phyloP scores from a whole-genome alignment of 2,329 filamentous ascomycete species.

The Colletotrichum sp. region DNA sequence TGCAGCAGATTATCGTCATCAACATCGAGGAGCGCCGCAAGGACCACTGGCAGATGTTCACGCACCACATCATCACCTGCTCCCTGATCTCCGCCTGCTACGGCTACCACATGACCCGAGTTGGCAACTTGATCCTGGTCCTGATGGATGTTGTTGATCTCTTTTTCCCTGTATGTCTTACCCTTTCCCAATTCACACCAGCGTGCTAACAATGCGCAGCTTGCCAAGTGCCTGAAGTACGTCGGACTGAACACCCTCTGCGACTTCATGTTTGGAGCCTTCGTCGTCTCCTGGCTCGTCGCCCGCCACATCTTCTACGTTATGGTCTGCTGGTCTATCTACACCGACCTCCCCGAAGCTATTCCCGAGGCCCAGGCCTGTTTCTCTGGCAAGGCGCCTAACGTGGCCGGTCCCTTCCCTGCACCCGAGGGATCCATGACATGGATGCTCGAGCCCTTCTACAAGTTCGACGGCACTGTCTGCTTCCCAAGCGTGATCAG shows the following conservation, averaged over 20 bases:
- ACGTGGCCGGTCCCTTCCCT: slow-evolving; percentile 59
- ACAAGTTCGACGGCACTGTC: slow-evolving; percentile 72
- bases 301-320: slow-evolving; percentile 84
- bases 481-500: slow-evolving; percentile 81
- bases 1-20: slow-evolving; percentile 93
- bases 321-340: slow-evolving; percentile 83
- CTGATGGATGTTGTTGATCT: slow-evolving; percentile 95
- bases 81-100: slow-evolving; percentile 83
- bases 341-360: slow-evolving; percentile 64
- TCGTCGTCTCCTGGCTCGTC: slow-evolving; percentile 85
- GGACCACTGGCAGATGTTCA: slow-evolving; percentile 95
- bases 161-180: slow-evolving; percentile 74
- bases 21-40: slow-evolving; percentile 94
- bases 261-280: slow-evolving; percentile 83
- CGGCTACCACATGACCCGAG: slow-evolving; percentile 83
- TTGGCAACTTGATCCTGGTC: slow-evolving; percentile 87
- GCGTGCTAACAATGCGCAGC: slow-evolving; percentile 49
- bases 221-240: slow-evolving; percentile 94
- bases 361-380: slow-evolving; percentile 68
- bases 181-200: too few relatives aligned
- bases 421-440: slow-evolving; percentile 55
- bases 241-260: slow-evolving; percentile 76
- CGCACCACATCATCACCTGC: slow-evolving; percentile 91
- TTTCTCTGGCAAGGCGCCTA: slow-evolving; percentile 65
- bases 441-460: slow-evolving; percentile 78